These are phyloP conservation scores for Rhodosporidiobolus sp. DNA, from an alignment of 768 basidiomycete species.

Conservation along the genomic window DNA sequence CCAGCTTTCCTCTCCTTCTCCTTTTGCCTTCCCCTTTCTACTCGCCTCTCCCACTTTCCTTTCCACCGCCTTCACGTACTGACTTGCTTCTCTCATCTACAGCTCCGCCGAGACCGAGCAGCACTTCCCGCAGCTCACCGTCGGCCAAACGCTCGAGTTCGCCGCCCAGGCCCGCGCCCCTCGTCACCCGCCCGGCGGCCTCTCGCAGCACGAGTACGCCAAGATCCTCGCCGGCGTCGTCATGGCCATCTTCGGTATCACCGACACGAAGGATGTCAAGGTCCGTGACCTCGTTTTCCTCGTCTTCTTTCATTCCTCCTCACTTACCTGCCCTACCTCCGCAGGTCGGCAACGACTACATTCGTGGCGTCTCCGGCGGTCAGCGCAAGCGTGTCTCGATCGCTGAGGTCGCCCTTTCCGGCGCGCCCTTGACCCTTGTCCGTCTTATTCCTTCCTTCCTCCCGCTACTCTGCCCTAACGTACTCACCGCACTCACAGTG, in stretches of 20 bases:
- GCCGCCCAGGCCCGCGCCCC: slow-evolving; percentile 53
- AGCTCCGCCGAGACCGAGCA: slow-evolving; percentile 30
- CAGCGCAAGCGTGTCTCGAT: slow-evolving; percentile 55
- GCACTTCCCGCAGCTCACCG: slow-evolving; percentile 43
- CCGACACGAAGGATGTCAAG: slow-evolving; percentile 65
- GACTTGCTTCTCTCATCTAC: slow-evolving; percentile 53
- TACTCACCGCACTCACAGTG: slow-evolving; percentile 33
- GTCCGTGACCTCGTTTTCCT: no score
- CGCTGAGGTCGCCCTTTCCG: slow-evolving; percentile 47
- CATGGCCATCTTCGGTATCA: slow-evolving; percentile 70
- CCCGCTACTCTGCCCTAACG: not conserved
- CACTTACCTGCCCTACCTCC: slow-evolving; percentile 70
- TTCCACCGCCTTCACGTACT: slow-evolving; percentile 67
- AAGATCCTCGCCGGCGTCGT: slow-evolving; percentile 49
- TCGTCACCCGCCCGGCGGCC: slow-evolving; percentile 51
- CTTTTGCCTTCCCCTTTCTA: slow-evolving; percentile 58
- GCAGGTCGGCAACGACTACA: slow-evolving; percentile 54
- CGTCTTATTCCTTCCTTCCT: slow-evolving; percentile 33
- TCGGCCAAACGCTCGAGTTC: slow-evolving; percentile 57
- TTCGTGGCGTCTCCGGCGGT: slow-evolving; percentile 57
- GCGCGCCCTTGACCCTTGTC: slow-evolving; percentile 42
- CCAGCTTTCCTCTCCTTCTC: slow-evolving; percentile 83
- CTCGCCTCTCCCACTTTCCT: slow-evolving; percentile 67
- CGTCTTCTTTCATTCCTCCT: no score
- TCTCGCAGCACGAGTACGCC: slow-evolving; percentile 48